Percentiles rank a stretch among this genome's conserved stretches.
Evolutionary conservation across 2,329 filamentous ascomycete genomes (phyloP).

Genomic region (Rutstroemia sp.): DNA sequence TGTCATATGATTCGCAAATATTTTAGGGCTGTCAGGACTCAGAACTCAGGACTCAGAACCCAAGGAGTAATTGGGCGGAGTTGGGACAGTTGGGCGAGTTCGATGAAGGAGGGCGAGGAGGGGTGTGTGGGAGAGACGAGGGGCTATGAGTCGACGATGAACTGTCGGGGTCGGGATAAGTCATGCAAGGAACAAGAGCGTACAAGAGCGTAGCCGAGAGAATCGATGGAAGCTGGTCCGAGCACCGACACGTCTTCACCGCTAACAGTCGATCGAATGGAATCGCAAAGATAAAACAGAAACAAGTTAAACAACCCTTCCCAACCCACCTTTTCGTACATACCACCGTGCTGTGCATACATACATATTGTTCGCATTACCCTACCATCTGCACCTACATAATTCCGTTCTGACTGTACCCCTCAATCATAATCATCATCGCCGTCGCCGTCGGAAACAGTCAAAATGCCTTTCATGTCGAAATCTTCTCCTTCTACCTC

Average conservation of each 20-base stretch:
- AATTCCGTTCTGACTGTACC: background rate
- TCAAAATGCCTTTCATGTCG: slow-evolving; percentile 5
- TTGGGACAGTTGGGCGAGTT: too few species aligned
- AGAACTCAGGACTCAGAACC: too few species aligned
- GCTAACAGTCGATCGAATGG: background rate
- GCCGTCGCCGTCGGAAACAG: background rate
- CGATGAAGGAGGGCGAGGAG: too few species aligned
- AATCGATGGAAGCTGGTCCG: background rate
- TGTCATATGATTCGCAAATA: too few species aligned
- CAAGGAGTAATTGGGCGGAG: too few species aligned
- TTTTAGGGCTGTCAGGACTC: too few species aligned
- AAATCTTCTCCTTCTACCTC: slow-evolving; percentile 1
- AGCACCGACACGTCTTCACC: background rate
- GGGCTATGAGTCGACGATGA: too few species aligned
- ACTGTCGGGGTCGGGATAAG: too few species aligned
- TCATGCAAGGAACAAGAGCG: background rate
- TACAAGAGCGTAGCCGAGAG: background rate
- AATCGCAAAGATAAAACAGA: background rate
- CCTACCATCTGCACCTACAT: background rate
- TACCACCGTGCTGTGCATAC: background rate
- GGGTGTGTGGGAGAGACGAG: too few species aligned
- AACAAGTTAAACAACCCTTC: background rate
- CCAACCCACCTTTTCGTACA: background rate
- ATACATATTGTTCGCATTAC: too few species aligned
- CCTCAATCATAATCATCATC: background rate